Conservation (phyloP, 768 basidiomycete species). For the Pulveroboletus sp. region DNA sequence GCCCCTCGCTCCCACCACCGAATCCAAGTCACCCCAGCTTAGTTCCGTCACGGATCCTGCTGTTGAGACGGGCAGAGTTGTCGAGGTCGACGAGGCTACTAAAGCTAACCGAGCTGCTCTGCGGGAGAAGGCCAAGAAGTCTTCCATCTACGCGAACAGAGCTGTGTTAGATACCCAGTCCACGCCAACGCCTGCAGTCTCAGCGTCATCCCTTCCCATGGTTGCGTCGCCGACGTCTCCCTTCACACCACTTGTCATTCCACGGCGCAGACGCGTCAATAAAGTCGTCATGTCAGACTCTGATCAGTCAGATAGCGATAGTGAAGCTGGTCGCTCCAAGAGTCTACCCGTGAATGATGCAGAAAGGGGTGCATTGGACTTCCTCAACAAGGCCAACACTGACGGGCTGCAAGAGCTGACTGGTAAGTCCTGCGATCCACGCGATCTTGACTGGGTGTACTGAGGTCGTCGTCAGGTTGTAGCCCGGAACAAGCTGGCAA, state of each 20-base stretch:
- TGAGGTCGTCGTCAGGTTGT: conserved; percentile 52
- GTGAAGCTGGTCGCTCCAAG: conserved; percentile 35
- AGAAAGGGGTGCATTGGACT: conserved; percentile 54
- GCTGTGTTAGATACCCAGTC: conserved; percentile 44
- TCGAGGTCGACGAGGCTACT: conserved; percentile 69
- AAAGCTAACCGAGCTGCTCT: conserved; percentile 61
- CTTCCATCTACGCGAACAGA: conserved; percentile 77
- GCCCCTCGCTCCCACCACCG: conserved; percentile 27
- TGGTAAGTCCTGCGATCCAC: conserved; percentile 40
- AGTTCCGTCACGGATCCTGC: conserved; percentile 17
- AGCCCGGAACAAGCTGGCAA: conserved; percentile 73
- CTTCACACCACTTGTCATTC: conserved; percentile 38
- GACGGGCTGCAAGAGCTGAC: conserved; percentile 74
- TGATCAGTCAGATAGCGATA: conserved; percentile 48
- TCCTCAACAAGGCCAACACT: conserved; percentile 59
- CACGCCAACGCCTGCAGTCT: conserved; percentile 32
- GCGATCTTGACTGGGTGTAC: conserved; percentile 1
- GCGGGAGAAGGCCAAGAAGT: conserved; percentile 75
- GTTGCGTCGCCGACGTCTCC: conserved; percentile 38
- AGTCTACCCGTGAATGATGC: conserved; percentile 36
- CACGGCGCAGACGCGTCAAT: conserved; percentile 51
- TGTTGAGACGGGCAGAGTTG: conserved; percentile 54
- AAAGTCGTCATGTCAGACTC: conserved; percentile 64
- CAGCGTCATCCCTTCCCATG: conserved; percentile 30
- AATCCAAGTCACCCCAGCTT: conserved; percentile 11